Evolutionary conservation across 768 basidiomycete species (phyloP).

Genomic region (Termitomyces sp.): DNA sequence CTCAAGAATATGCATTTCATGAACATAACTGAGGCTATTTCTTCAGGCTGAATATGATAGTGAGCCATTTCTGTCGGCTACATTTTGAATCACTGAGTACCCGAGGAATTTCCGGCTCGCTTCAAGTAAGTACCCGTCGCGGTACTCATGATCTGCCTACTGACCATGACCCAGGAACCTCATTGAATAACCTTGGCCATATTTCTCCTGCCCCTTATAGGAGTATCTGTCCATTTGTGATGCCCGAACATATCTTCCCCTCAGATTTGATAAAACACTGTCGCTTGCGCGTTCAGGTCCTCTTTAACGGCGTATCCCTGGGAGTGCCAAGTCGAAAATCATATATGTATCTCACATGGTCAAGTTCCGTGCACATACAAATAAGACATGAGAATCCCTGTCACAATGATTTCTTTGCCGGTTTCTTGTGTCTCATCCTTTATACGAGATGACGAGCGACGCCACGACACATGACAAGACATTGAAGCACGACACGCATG

Average conservation of each 20-base stretch:
- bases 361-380: background rate
- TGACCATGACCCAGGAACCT: background rate
- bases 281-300: background rate
- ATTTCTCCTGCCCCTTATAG: conserved; percentile 4
- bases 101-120: background rate
- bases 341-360: background rate
- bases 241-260: background rate
- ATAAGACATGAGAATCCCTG: background rate
- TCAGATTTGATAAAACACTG: background rate
- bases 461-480: conserved; percentile 9
- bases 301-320: background rate
- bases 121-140: background rate
- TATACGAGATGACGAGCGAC: conserved; percentile 3
- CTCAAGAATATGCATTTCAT: background rate
- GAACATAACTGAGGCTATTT: too few relatives aligned
- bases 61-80: too few relatives aligned
- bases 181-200: background rate
- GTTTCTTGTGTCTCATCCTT: background rate
- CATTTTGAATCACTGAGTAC: background rate
- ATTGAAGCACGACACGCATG: conserved; percentile 5
- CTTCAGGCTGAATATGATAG: background rate
- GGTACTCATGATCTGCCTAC: background rate
- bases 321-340: background rate
- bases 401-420: background rate
- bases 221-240: background rate